phyloP scores from a whole-genome alignment of 2,329 filamentous ascomycete species.

The Metarhizium guizhouense region DNA sequence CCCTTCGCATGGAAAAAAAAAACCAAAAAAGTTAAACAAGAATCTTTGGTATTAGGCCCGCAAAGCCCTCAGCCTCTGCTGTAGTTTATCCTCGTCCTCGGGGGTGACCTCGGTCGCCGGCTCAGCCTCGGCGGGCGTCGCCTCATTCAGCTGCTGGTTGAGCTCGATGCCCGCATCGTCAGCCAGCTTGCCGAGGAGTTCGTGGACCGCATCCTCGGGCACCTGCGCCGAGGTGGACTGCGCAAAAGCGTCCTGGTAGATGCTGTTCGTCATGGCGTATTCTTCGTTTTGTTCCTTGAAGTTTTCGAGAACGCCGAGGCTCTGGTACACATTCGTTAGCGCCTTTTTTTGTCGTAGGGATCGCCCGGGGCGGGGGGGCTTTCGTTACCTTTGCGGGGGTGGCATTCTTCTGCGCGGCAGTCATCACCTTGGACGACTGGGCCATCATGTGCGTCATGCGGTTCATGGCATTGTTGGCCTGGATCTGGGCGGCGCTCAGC shows the following conservation, averaged over 20 bases:
- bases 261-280: conserved; percentile 57
- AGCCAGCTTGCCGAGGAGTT: conserved; percentile 74
- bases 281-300: conserved; percentile 55
- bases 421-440: conserved; percentile 50
- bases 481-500: conserved; percentile 50
- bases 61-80: conserved; percentile 49
- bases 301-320: conserved; percentile 51
- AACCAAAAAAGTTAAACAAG: neutral
- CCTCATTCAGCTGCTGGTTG: conserved; percentile 59
- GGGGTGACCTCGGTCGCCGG: conserved; percentile 58
- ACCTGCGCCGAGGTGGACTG: conserved; percentile 66
- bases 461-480: conserved; percentile 57
- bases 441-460: conserved; percentile 57
- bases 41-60: conserved; percentile 29
- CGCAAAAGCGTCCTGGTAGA: conserved; percentile 79
- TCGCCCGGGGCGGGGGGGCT: neutral
- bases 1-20: neutral
- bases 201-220: conserved; percentile 77
- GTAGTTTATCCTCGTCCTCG: conserved; percentile 69
- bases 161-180: conserved; percentile 83
- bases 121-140: conserved; percentile 47
- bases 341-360: neutral
- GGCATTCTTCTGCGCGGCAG: conserved; percentile 46
- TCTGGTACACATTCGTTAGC: conserved; percentile 23
- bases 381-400: conserved; percentile 45